phyloP scores from a whole-genome alignment of 495 filamentous ascomycete genomes.

The Rostrohypoxylon terebratum region DNA sequence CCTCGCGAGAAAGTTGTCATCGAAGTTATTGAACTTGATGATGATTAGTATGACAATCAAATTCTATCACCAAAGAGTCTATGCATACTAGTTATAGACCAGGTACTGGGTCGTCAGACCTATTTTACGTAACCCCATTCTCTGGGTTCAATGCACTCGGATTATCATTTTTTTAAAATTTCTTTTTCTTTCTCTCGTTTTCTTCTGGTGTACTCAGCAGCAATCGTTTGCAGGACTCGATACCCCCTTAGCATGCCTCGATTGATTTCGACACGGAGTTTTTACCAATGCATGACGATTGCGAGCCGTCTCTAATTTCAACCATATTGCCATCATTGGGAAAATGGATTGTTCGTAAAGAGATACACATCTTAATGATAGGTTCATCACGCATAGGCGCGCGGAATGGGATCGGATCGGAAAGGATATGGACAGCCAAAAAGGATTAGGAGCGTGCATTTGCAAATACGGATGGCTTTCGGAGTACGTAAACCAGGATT shows the following conservation, averaged over 20 bases:
- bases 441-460: slow-evolving; percentile 19
- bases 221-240: slow-evolving; percentile 27
- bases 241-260: slow-evolving; percentile 31
- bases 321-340: neutral
- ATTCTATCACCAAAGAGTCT: neutral
- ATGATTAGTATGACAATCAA: slow-evolving; percentile 24
- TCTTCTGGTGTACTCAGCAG: slow-evolving; percentile 20
- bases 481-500: neutral
- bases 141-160: neutral
- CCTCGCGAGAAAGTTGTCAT: slow-evolving; percentile 14
- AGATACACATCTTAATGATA: neutral
- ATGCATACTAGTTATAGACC: neutral
- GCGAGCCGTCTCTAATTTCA: slow-evolving; percentile 5
- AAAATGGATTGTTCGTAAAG: neutral
- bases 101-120: neutral
- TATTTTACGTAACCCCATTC: neutral
- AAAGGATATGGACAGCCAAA: neutral
- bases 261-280: slow-evolving; percentile 26
- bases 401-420: neutral
- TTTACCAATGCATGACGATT: slow-evolving; percentile 9
- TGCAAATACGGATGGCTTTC: slow-evolving; percentile 2
- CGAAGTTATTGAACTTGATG: slow-evolving; percentile 48
- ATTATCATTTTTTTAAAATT: neutral
- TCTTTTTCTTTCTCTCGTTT: slow-evolving; percentile 13
- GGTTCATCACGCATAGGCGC: neutral